Percentiles rank a stretch among this genome's conserved stretches.
These are phyloP conservation scores for Aeschynomene evenia DNA, from an alignment of 306 rosid genomes.

Conservation along the genomic window DNA sequence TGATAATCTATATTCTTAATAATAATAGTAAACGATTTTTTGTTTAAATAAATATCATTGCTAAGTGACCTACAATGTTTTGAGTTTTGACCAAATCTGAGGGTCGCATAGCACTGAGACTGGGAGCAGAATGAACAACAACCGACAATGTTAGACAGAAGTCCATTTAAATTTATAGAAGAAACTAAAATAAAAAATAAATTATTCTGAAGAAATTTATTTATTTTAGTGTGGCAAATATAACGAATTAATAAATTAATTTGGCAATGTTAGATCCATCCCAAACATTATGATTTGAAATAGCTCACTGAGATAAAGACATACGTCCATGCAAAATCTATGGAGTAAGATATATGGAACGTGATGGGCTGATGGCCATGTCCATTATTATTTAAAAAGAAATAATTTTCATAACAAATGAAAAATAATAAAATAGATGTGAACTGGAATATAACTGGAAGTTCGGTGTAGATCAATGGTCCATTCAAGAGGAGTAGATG, in stretches of 20 bases:
- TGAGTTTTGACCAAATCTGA: slow-evolving; percentile 14
- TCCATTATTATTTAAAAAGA: neutral
- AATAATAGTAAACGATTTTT: no score
- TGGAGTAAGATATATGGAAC: slow-evolving; percentile 8
- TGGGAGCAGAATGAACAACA: neutral
- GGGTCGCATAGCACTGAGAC: neutral
- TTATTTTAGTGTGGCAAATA: neutral
- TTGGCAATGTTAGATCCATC: neutral
- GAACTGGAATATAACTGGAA: neutral
- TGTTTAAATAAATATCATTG: no score
- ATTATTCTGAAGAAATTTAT: neutral
- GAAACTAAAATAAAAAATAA: neutral
- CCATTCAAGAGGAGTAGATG: neutral
- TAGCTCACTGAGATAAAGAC: neutral
- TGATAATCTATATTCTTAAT: no score
- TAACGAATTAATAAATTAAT: neutral
- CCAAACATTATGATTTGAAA: neutral
- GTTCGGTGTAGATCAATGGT: neutral
- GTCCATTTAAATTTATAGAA: neutral
- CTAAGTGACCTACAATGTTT: neutral
- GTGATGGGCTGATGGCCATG: slow-evolving; percentile 10
- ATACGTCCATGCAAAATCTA: neutral
- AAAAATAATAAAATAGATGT: neutral
- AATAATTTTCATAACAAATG: neutral
- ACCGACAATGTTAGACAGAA: slow-evolving; percentile 11